Base-by-base conservation (phyloP, 495 filamentous ascomycete genomes). In the Aspergillus olivimuriae region DNA sequence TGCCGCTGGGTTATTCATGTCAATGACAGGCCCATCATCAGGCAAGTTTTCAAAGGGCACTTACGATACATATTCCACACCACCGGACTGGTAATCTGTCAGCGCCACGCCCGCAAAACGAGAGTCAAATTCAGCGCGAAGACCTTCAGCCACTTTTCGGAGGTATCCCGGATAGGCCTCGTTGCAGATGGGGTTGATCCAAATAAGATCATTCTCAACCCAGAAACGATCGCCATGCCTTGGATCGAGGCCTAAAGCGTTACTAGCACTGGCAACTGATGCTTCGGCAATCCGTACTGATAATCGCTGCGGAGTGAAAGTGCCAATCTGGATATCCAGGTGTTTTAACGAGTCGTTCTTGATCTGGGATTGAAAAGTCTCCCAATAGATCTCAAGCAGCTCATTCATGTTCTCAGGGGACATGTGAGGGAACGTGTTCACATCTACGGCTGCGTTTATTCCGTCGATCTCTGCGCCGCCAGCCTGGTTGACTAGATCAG, bases 151-250 rank as follows among this genome's bases (percentile, higher is more conserved):
- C 2, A 50, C 32, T 11, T 50, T 23, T 7, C 23, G 34, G 12
- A 50, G 36, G 21, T 44, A 32, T 10, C 24, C 21, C 15, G 41
- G 41, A 35, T 41, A 50, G 1, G 41, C 47, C 12, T 39, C 21
- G 19, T 50, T 36, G 21, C 47, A 50, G 4, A 35, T 19, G 0
- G 33, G 24, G 22, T 50, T 43, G 7, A 34, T 21, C 47, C 47
- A 50, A 21, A 50, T 43, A 1, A 50, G 26, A 16, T 43, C 30
- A 40, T 50, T 44, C 36, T 50, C 47, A 9, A 50, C 36, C 47
- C 41, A 50, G 41, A 50, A 41, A 6, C 42, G 30, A 30, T 50
- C 47, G 1, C 47, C 47, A 14, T 50, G 41, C 15, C 28, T n/a
- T 12, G 47, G 47, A 30, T 44, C 16, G 6, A 50, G 24, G 6